Percentiles rank a stretch among this genome's conserved stretches.
phyloP scores from a whole-genome alignment of 371 early-diverging fungal genomes.

The Mucor mucedo region DNA sequence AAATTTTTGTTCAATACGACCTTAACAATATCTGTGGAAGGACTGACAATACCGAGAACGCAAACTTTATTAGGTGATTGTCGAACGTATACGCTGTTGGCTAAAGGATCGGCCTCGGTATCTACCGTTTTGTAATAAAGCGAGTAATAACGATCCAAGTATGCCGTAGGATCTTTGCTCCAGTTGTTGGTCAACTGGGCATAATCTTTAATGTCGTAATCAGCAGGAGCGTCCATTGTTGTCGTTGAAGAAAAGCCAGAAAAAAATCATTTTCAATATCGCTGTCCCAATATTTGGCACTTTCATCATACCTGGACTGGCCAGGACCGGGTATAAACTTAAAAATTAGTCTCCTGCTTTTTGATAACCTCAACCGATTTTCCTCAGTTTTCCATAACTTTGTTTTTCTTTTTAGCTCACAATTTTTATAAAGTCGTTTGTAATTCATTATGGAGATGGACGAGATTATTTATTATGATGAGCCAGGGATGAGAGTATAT shows the following conservation, averaged over 20 bases:
- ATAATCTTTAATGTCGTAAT: constrained; percentile 36
- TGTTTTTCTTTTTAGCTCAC: too few relatives aligned
- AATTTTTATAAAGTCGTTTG: too few relatives aligned
- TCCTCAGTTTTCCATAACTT: too few relatives aligned
- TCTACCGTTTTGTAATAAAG: constrained; percentile 32
- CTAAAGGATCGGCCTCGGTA: constrained; percentile 15
- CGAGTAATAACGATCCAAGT: constrained; percentile 46
- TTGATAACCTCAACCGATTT: too few relatives aligned
- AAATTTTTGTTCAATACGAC: constrained; percentile 14
- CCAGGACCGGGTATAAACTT: too few relatives aligned
- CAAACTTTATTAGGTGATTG: constrained; percentile 60
- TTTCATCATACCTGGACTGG: too few relatives aligned
- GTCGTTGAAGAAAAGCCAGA: too few relatives aligned
- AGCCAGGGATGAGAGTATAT: background rate
- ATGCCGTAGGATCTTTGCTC: constrained; percentile 37
- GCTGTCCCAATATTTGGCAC: too few relatives aligned
- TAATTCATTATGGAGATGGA: background rate
- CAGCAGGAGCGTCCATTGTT: constrained; percentile 16
- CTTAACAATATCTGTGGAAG: constrained; percentile 20
- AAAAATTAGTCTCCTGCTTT: too few relatives aligned
- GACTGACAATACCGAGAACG: constrained; percentile 41
- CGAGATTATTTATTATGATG: background rate
- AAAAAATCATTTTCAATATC: too few relatives aligned
- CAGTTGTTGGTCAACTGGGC: constrained; percentile 26
- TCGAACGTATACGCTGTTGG: constrained; percentile 39